Conservation (phyloP, 352 stramenopile species). For the Aphanomyces stellatus region DNA sequence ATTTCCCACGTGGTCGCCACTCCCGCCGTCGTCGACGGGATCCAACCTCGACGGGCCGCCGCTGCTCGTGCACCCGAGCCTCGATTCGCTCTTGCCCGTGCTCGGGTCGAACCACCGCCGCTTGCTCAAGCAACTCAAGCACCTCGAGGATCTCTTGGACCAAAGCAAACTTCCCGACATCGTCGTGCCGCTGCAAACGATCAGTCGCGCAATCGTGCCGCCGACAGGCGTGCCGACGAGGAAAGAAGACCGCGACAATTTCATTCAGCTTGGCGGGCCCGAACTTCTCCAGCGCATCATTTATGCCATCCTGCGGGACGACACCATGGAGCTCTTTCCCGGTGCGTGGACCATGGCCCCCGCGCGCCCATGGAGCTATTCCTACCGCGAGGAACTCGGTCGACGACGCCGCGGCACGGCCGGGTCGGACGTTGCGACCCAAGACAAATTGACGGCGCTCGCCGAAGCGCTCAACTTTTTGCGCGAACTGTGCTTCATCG, state of each 20-base stretch:
- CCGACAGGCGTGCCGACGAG: constrained; percentile 1
- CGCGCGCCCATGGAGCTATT: constrained; percentile 24
- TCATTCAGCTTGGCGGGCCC: constrained; percentile 59
- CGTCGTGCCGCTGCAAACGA: constrained; percentile 19
- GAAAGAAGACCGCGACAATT: constrained; percentile 45
- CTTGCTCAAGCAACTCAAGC: constrained; percentile 15
- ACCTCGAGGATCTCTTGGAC: constrained; percentile 11
- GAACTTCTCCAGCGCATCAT: constrained; percentile 69
- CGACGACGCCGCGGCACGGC: constrained; percentile 39
- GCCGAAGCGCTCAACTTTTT: constrained; percentile 28
- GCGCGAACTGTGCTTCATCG: constrained; percentile 78
- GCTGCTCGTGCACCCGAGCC: not conserved
- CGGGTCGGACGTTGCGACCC: constrained; percentile 30
- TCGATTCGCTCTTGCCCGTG: constrained; percentile 11
- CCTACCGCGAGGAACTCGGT: constrained; percentile 45
- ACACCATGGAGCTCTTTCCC: constrained; percentile 26
- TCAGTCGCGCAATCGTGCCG: constrained; percentile 13
- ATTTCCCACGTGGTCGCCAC: not conserved
- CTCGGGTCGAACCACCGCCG: constrained; percentile 1
- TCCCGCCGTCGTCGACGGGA: not conserved
- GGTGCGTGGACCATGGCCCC: constrained; percentile 25
- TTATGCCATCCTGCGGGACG: constrained; percentile 50
- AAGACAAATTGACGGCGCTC: constrained; percentile 9
- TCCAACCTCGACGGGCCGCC: not conserved
- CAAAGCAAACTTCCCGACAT: constrained; percentile 5